Evolutionary conservation across 352 stramenopile species (phyloP), one percentile per base, ranked within the genome.

Genomic region (Pseudoperonospora humuli): DNA sequence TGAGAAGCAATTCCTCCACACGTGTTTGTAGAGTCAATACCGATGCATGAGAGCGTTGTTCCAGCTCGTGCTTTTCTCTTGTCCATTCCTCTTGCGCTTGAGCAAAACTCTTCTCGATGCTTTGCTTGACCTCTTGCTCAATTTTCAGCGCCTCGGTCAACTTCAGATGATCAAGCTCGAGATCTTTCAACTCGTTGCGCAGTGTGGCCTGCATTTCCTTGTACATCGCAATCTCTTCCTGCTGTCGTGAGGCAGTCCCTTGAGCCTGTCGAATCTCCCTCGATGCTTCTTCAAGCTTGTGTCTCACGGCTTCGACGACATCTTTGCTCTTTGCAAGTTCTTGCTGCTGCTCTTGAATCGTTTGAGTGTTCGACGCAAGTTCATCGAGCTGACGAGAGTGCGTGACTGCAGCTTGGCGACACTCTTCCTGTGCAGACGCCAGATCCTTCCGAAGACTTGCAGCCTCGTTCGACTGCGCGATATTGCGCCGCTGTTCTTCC

Each of bases 91-190:
- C 20, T 40, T 35, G 29, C 27, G 57, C 49, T 35, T 44, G 17
- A 18, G 38, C 14, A 54, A 64, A 49, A 14, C 52, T 45, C 13
- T 45, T 36, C 5, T 64, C 49, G 13, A 57, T 17, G 13, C 54
- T 42, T 6, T 58, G 54, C n/a, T 58, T 68, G 17, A 41, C 49
- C 10, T 64, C 50, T 50, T 61, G 49, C 25, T 64, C 59, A 4
- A 19, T 58, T 50, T 64, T 61, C 18, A 64, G 27, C 33, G 36
- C 44, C 21, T 68, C 50, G 3, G 47, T 23, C 11, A 64, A 36
- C 39, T 55, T 45, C 15, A 59, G 39, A 25, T 56, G 55, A 57
- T 68, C 42, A 17, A 49, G 33, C 26, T 67, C 48, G n/a, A 70
- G 34, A 11, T 39, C 53, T 39, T 54, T 50, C 14, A 73, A 17